Evolutionary conservation across 441 rosid genomes (phyloP).

Genomic region (Pelargonium australe): DNA sequence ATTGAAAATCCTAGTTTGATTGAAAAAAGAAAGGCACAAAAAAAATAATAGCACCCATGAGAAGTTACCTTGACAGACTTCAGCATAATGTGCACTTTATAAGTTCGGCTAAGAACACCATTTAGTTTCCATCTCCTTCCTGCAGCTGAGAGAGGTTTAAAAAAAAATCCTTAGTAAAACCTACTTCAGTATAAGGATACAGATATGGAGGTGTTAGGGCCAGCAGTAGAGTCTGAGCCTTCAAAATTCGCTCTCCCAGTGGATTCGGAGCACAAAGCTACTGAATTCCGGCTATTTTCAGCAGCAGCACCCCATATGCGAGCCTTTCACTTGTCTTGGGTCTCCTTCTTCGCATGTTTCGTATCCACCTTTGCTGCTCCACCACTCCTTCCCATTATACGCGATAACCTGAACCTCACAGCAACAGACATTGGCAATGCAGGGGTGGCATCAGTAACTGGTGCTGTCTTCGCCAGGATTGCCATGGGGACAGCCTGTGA

Average conservation of each 20-base stretch:
- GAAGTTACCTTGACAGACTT: background rate
- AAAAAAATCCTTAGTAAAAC: background rate
- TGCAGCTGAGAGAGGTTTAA: background rate
- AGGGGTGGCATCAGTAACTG: slow-evolving; percentile 75
- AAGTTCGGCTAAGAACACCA: background rate
- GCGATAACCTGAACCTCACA: slow-evolving; percentile 66
- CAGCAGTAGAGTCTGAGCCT: slow-evolving; percentile 19
- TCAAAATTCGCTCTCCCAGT: slow-evolving; percentile 54
- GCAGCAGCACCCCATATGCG: slow-evolving; percentile 63
- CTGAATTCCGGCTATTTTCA: slow-evolving; percentile 49
- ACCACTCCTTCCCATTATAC: slow-evolving; percentile 62
- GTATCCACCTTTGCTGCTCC: slow-evolving; percentile 88
- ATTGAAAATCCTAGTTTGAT: background rate
- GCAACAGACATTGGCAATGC: slow-evolving; percentile 78
- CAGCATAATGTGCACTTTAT: background rate
- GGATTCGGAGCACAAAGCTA: slow-evolving; percentile 67
- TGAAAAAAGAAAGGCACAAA: background rate
- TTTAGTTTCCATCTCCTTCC: background rate
- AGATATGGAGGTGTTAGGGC: slow-evolving; percentile 22
- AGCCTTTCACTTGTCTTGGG: slow-evolving; percentile 73
- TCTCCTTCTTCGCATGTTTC: slow-evolving; percentile 67
- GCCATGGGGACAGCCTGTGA: slow-evolving; percentile 79
- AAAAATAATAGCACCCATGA: background rate
- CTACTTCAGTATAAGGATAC: background rate
- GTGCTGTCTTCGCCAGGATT: slow-evolving; percentile 68